Conservation (phyloP, 352 stramenopile genomes). For the Pythium aquatile region DNA sequence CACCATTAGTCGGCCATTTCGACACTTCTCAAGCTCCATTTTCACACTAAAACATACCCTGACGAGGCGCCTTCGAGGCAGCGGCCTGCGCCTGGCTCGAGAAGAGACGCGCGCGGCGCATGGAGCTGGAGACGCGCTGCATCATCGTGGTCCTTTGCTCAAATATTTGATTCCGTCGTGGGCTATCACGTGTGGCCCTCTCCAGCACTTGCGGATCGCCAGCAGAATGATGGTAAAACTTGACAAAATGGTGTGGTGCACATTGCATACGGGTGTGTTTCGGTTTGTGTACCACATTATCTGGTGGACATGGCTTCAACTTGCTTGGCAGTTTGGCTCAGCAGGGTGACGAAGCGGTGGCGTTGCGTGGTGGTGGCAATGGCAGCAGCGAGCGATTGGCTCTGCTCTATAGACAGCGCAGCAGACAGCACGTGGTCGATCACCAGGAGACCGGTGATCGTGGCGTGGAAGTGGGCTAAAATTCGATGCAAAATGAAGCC, state of each 20-base stretch:
- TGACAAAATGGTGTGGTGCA: conserved; percentile 14
- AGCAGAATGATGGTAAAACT: conserved; percentile 5
- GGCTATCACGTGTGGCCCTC: conserved; percentile 3
- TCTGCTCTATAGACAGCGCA: conserved; percentile 35
- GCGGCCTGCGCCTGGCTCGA: conserved; percentile 9
- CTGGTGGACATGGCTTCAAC: conserved; percentile 19
- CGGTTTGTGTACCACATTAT: conserved; percentile 25
- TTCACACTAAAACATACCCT: conserved; percentile 14
- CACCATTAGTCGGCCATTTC: background rate
- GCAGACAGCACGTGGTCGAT: conserved; percentile 31
- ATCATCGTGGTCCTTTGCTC: conserved; percentile 18
- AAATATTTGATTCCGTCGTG: background rate
- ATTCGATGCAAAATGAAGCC: background rate
- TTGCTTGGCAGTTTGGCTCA: conserved; percentile 23
- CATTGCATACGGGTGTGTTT: conserved; percentile 7
- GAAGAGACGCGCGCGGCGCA: conserved; percentile 25
- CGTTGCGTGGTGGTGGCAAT: conserved; percentile 36
- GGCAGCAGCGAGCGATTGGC: conserved; percentile 36
- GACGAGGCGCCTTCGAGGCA: conserved; percentile 8
- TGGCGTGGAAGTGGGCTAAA: conserved; percentile 45
- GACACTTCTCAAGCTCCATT: background rate
- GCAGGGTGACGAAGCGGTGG: conserved; percentile 44
- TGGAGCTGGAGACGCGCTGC: conserved; percentile 11
- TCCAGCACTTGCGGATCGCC: background rate
- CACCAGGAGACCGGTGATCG: conserved; percentile 31